A percentile compares a stretch with the other conserved stretches of the same genome.
These are phyloP conservation scores for Volutella citrinella DNA, from an alignment of 2,329 filamentous ascomycete species.

Conservation along the genomic window DNA sequence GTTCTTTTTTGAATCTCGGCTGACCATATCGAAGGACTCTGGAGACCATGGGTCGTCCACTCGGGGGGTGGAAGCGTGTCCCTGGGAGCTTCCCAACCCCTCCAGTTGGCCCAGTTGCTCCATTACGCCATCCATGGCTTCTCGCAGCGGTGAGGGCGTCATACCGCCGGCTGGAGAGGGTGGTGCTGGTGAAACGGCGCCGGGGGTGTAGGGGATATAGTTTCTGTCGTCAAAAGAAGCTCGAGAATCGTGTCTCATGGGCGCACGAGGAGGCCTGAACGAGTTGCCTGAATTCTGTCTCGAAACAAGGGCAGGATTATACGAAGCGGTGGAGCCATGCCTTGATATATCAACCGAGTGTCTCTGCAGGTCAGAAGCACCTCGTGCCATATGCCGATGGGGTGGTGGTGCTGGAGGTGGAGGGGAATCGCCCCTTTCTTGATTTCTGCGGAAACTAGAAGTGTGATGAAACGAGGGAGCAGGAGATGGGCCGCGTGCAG, in stretches of 20 bases:
- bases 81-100: conserved; percentile 48
- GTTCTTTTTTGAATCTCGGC: conserved; percentile 25
- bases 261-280: conserved; percentile 24
- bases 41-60: conserved; percentile 35
- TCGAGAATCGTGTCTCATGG: conserved; percentile 19
- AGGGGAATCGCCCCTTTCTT: conserved; percentile 52
- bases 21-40: conserved; percentile 69
- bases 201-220: conserved; percentile 44
- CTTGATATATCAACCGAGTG: conserved; percentile 30
- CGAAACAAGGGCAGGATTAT: conserved; percentile 24
- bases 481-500: conserved; percentile 31
- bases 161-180: conserved; percentile 65
- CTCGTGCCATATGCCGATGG: conserved; percentile 63
- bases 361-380: conserved; percentile 35
- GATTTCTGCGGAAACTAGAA: conserved; percentile 20
- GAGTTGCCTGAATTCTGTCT: conserved; percentile 40
- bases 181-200: conserved; percentile 61
- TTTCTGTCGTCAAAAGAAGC: conserved; percentile 32
- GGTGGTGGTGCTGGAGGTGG: conserved; percentile 82
- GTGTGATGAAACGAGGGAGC: conserved; percentile 30
- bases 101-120: conserved; percentile 84
- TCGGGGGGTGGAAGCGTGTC: conserved; percentile 21
- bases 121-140: conserved; percentile 98
- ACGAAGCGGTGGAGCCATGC: conserved; percentile 35
- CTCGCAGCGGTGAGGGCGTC: conserved; percentile 87